phyloP scores from a whole-genome alignment of 805 yeast species.

The Wickerhamiella domercqiae region DNA sequence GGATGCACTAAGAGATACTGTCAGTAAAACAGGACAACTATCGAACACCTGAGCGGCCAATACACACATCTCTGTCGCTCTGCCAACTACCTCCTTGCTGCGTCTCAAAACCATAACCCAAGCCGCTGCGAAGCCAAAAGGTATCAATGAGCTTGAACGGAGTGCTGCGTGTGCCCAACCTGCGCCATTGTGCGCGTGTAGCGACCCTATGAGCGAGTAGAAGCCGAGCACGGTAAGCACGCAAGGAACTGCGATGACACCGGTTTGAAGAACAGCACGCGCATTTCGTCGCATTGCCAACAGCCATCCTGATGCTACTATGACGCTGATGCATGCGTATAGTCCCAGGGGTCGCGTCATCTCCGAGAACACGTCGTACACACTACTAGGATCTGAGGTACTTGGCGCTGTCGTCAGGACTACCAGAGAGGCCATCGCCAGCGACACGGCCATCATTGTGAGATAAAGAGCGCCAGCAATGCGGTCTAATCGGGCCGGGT shows the following conservation, averaged over 20 bases:
- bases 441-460: slow-evolving; percentile 10
- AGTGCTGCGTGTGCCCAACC: slow-evolving; percentile 14
- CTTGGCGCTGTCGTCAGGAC: slow-evolving; percentile 9
- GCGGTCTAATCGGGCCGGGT: neutral
- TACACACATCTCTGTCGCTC: slow-evolving; percentile 22
- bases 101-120: slow-evolving; percentile 15
- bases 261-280: slow-evolving; percentile 12
- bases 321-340: slow-evolving; percentile 8
- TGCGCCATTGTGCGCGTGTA: slow-evolving; percentile 13
- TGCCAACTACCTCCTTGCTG: slow-evolving; percentile 10
- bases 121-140: slow-evolving; percentile 11
- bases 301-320: slow-evolving; percentile 14
- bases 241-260: slow-evolving; percentile 14
- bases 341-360: slow-evolving; percentile 10
- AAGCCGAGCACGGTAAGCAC: slow-evolving; percentile 5
- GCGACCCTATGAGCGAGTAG: slow-evolving; percentile 9
- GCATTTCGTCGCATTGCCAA: slow-evolving; percentile 12
- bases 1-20: slow-evolving; percentile 21
- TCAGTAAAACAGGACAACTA: slow-evolving; percentile 21
- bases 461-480: slow-evolving; percentile 7
- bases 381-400: slow-evolving; percentile 3
- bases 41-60: slow-evolving; percentile 24
- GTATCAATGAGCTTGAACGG: slow-evolving; percentile 13
- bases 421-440: slow-evolving; percentile 15
- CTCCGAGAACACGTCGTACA: slow-evolving; percentile 13